These are phyloP conservation scores for Pseudoperonospora humuli DNA, from an alignment of 352 stramenopile species.

Conservation along the genomic window DNA sequence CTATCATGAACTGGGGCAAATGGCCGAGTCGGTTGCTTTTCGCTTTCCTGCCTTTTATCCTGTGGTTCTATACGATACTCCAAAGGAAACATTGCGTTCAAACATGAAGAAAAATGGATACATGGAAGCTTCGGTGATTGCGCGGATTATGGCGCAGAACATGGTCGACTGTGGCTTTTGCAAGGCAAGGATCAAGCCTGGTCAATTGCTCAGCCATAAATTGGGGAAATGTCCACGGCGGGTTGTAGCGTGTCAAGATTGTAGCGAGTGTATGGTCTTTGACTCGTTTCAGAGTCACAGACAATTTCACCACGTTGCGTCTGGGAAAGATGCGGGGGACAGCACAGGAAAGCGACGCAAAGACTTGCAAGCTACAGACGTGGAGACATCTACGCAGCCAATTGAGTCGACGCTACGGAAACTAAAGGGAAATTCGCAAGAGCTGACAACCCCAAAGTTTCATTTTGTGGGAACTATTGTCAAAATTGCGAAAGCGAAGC, in stretches of 20 bases:
- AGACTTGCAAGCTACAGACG: background rate
- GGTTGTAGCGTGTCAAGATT: constrained; percentile 18
- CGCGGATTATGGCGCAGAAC: constrained; percentile 14
- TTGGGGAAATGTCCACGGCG: constrained; percentile 27
- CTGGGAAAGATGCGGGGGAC: constrained; percentile 10
- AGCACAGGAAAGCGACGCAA: constrained; percentile 8
- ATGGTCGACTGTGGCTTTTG: constrained; percentile 24
- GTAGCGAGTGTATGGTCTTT: constrained; percentile 22
- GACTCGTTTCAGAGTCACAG: constrained; percentile 18
- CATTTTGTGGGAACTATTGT: constrained; percentile 19
- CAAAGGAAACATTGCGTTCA: constrained; percentile 18
- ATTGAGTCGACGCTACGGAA: background rate
- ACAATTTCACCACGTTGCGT: constrained; percentile 7
- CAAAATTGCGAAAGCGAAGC: constrained; percentile 17
- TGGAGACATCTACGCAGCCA: background rate
- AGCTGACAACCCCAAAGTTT: constrained; percentile 16
- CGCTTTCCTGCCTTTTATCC: constrained; percentile 27
- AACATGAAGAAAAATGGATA: constrained; percentile 23
- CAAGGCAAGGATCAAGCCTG: constrained; percentile 19
- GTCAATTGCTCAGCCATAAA: constrained; percentile 25
- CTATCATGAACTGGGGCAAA: constrained; percentile 24
- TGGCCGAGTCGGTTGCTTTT: constrained; percentile 20
- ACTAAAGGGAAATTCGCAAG: background rate
- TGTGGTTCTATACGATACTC: constrained; percentile 4
- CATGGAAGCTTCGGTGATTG: constrained; percentile 22